Base-by-base conservation (phyloP, 2,329 filamentous ascomycete species). In the Pseudodiploospora longispora region DNA sequence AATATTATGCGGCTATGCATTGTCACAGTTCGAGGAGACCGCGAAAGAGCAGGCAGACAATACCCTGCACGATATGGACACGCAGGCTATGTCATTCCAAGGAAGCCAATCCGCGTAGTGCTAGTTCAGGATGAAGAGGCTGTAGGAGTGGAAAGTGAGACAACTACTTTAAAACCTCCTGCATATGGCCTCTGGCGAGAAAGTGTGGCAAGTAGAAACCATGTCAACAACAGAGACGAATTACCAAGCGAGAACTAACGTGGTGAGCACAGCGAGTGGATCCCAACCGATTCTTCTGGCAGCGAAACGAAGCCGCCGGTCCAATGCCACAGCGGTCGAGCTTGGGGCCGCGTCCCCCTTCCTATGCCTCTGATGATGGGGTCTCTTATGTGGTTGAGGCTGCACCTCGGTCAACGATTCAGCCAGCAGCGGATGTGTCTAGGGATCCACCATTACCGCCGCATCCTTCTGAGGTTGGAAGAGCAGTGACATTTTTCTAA, bases 141-240 rank as follows among this genome's bases (percentile, higher is more conserved):
- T 12, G 74, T 68, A 2, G 76, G 74, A 4, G 61, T 72, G 42
- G 72, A 77, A 45, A 75, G 70, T 41, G 74, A 79, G 47, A 66
- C 74, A 0, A 66, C 68, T 36, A 80, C 81, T 54, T 52, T 73
- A 19, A 78, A 81, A 6, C 89, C 90, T 4, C 89, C 90, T 0
- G 87, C 87, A 2, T 95, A 95, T 59, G 89, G 89, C 0, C 68
- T 88, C 1, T 94, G 87, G 86, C 74, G 87, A 42, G 82, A 83
- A 61, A 91, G 84, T 56, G 86, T 93, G 64, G 83, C 87, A 74
- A 63, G 82, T 80, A 31, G 30, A 4, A 30, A 27, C 12, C 32
- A 34, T 12, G 32, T 12, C 32, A 34, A 34, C 32, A 34, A 34
- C 32, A 9, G 8, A 12, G 12, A 9, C 3, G 32, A 2, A 19